These are phyloP conservation scores for Chlorophyllum brunneum DNA, from an alignment of 768 basidiomycete species.

Conservation along the genomic window DNA sequence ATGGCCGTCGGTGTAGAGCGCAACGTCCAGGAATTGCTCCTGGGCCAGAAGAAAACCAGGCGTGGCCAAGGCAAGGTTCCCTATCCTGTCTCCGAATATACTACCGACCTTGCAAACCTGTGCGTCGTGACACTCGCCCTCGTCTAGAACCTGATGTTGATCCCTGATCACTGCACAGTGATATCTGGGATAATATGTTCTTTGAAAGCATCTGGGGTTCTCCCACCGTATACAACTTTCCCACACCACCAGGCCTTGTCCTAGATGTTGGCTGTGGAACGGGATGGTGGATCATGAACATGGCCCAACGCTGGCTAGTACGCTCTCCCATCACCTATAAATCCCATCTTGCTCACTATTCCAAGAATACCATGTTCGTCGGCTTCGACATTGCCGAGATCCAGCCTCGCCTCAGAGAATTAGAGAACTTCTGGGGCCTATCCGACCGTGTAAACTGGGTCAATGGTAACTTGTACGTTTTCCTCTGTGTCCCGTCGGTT, in stretches of 20 bases:
- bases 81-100: slow-evolving; percentile 47
- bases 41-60: slow-evolving; percentile 32
- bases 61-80: slow-evolving; percentile 48
- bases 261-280: slow-evolving; percentile 73
- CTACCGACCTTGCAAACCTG: slow-evolving; percentile 50
- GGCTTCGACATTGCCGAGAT: slow-evolving; percentile 56
- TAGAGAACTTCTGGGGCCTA: slow-evolving; percentile 36
- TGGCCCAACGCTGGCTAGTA: slow-evolving; percentile 65
- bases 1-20: slow-evolving; percentile 27
- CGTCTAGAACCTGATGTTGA: neutral
- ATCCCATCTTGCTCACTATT: neutral
- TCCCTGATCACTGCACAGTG: slow-evolving; percentile 33
- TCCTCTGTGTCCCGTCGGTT: neutral
- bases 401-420: slow-evolving; percentile 46
- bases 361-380: slow-evolving; percentile 48
- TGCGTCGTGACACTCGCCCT: slow-evolving; percentile 28
- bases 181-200: slow-evolving; percentile 73
- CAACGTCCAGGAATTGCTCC: slow-evolving; percentile 43
- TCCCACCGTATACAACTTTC: slow-evolving; percentile 53
- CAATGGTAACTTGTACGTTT: slow-evolving; percentile 57
- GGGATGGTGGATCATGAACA: slow-evolving; percentile 69
- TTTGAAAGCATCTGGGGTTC: slow-evolving; percentile 42
- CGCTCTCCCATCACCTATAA: slow-evolving; percentile 16
- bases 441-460: slow-evolving; percentile 58
- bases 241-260: slow-evolving; percentile 43